Evolutionary conservation across 345 rosid species (phyloP), one percentile per base, ranked within the genome.

Genomic region (Euphorbia pulcherrima): DNA sequence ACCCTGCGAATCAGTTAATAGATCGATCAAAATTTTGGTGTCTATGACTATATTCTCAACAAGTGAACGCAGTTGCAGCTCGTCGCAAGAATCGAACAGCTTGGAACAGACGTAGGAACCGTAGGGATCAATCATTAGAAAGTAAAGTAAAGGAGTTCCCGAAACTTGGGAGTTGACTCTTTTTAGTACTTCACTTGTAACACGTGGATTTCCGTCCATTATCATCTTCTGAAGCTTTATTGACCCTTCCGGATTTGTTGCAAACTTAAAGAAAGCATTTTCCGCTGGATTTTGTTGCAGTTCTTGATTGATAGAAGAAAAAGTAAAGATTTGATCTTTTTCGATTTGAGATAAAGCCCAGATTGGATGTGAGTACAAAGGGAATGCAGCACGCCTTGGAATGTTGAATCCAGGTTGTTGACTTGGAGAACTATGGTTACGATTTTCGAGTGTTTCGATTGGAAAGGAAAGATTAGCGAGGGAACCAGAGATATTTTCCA

Each of bases 61-160:
- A 24, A 79, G 46, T 17, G 1, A 26, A 0, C 5, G 20, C 52
- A 75, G 6, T 1, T 72, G 77, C 3, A 54, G 3, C 2, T 29
- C 17, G n/a, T 40, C 65, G 57, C 78, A 72, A 0, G 37, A 24
- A 23, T 79, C 76, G 54, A 79, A 21, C 0, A 79, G n/a, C 64
- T 60, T 66, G 2, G 55, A 50, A 8, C 73, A 68, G 29, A 75
- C 74, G 21, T 54, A 57, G 14, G 67, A 64, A 6, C 77, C 77
- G 9, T 60, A 21, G 65, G 40, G 51, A 40, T 75, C n/a, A 14
- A 8, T 12, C 74, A 79, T 64, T 28, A 79, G 24, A 20, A 33
- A n/a, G 14, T 46, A 30, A 27, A 73, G 44, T 24, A 54, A 0
- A 12, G 77, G 68, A 13, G 9, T 17, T 54, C 68, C 68, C 3